A percentile compares a stretch with the other conserved stretches of the same genome.
These are phyloP conservation scores for Zoysia japonica DNA, from an alignment of 176 grass and related monocot genomes.

Conservation along the genomic window DNA sequence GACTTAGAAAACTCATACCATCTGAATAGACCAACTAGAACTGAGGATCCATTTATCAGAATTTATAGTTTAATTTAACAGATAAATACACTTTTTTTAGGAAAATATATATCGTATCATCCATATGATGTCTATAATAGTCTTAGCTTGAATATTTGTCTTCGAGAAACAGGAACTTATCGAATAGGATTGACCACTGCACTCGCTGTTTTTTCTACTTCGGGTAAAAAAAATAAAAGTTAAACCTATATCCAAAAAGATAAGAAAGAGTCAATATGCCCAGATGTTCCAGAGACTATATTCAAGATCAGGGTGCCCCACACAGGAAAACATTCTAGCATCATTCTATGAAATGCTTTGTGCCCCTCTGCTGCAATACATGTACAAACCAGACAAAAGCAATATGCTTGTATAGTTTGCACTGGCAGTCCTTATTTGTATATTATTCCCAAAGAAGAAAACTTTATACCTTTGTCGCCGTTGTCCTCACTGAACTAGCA, in stretches of 20 bases:
- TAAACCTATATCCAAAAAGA: not conserved
- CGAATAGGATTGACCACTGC: not conserved
- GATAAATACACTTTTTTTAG: too few relatives aligned
- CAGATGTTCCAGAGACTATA: not conserved
- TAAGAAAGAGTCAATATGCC: not conserved
- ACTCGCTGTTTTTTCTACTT: not conserved
- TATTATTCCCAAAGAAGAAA: not conserved
- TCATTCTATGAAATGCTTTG: not conserved
- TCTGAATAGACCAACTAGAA: not conserved
- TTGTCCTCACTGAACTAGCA: slow-evolving; percentile 71
- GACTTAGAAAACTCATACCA: not conserved
- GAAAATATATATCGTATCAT: too few relatives aligned
- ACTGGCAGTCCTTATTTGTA: not conserved
- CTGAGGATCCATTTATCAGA: too few relatives aligned
- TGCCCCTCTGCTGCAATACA: not conserved
- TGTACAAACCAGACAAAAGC: not conserved
- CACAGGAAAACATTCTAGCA: not conserved
- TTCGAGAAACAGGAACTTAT: not conserved
- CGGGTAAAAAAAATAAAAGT: not conserved
- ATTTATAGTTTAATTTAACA: too few relatives aligned
- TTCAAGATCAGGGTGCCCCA: not conserved
- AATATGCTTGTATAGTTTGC: not conserved
- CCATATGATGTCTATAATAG: too few relatives aligned
- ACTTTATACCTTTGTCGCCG: slow-evolving; percentile 61
- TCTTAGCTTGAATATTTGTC: too few relatives aligned